Conservation (phyloP, 805 yeast species). For the Candida argentea region DNA sequence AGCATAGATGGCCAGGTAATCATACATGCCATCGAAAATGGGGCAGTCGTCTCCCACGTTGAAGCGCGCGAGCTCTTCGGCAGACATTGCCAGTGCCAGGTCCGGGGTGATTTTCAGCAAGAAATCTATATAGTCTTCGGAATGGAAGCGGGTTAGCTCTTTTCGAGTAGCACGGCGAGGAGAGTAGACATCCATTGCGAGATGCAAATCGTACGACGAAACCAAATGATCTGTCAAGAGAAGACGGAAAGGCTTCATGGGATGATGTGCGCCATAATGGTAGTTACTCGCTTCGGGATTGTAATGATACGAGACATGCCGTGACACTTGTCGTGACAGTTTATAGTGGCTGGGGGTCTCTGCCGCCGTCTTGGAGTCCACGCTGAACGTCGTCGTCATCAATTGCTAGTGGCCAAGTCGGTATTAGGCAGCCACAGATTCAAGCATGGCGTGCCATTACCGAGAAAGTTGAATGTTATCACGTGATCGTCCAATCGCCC, state of each 20-base stretch:
- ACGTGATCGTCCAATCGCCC: too few species aligned
- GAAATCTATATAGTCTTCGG: conserved; percentile 78
- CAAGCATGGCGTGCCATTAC: too few species aligned
- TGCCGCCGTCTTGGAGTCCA: too few species aligned
- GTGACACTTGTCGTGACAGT: too few species aligned
- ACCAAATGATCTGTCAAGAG: conserved; percentile 92
- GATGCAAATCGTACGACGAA: conserved; percentile 73
- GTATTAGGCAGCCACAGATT: too few species aligned
- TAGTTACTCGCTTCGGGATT: conserved; percentile 72
- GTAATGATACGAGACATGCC: conserved; percentile 77
- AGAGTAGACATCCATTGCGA: conserved; percentile 79
- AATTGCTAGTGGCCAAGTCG: too few species aligned
- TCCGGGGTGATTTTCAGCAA: conserved; percentile 71
- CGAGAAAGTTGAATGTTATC: too few species aligned
- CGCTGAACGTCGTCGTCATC: too few species aligned
- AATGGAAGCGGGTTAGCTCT: conserved; percentile 74
- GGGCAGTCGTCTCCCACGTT: conserved; percentile 94
- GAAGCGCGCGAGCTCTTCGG: conserved; percentile 51
- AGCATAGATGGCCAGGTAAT: conserved; percentile 77
- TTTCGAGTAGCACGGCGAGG: conserved; percentile 77
- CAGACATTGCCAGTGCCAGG: conserved; percentile 47
- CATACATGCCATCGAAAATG: conserved; percentile 89
- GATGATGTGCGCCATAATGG: conserved; percentile 90
- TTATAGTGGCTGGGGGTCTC: too few species aligned
- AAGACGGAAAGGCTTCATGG: conserved; percentile 96